Base-by-base conservation (phyloP, 2,329 filamentous ascomycete species). In the Fusarium mexicanum region DNA sequence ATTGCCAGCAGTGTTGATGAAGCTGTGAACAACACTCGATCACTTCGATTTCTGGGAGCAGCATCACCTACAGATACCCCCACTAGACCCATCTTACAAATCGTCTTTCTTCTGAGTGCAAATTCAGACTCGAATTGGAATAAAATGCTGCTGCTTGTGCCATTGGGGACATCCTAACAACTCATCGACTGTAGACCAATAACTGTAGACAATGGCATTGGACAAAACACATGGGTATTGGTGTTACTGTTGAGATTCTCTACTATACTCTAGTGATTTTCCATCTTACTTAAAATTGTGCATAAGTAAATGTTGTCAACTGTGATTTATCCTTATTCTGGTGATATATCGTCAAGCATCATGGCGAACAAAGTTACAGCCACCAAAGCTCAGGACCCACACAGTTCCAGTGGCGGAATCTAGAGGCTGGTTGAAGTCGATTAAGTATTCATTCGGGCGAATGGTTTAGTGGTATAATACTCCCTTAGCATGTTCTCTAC, bases 391-490 rank as follows among this genome's bases (percentile, higher is more conserved):
- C 22, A n/a, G 50, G n/a, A n/a, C 18, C 7, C n/a, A 4, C 5
- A n/a, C n/a, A 6, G 13, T 8, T 1, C 9, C 12, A 1, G n/a
- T 3, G 17, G 16, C 8, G 0, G 33, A 1, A 13, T 24, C 3
- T 38, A 38, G 4, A 14, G 0, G 2, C 1, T 8, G 16, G 13
- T 51, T 24, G 17, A 16, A 8, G 8, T 0, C 12, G 8, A 0
- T 4, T 1, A 2, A 20, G 0, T 11, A 72, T 72, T 40, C 40
- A 48, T 60, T 55, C 63, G 70, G 69, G 69, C 70, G 70, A 73
- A 72, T 72, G 70, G 70, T 72, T 72, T 72, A 73, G 71, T 73
- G 71, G 71, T 73, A 73, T 73, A 73, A 73, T 72, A 72, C 70
- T 72, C 70, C 70, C 70, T 73, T 73, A 73, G 70, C 70, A 73